Evolutionary conservation across 2,329 filamentous ascomycete species (phyloP), one percentile per base, ranked within the genome.

Genomic region (Sclerotinia glacialis): DNA sequence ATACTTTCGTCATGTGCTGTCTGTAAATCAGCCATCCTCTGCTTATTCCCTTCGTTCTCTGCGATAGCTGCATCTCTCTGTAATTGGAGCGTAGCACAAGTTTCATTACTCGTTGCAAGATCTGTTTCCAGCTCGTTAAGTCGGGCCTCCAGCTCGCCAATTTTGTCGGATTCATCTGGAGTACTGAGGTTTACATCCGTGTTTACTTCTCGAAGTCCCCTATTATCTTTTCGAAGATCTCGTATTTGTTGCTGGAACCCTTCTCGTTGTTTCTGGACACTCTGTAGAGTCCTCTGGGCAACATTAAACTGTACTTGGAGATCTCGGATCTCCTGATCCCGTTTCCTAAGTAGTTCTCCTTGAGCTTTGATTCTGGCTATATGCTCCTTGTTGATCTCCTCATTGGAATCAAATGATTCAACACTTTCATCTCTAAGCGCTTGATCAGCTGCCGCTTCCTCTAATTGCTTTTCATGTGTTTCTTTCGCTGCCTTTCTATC

Each of bases 41-140:
- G 28, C 23, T 37, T 7, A 5, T 5, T 49, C 49, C 6, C 28
- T 5, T 61, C 28, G 7, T 49, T 37, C 26, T 61, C 28, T 37
- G n/a, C n/a, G 34, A 61, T 61, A 21, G 58, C 58, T 37, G n/a
- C 21, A 40, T 61, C 44, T 26, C 58, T 61, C n/a, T 61, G 58
- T 40, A 49, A 6, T 49, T 50, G 58, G 11, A 61, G 58, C 3
- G 58, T 61, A 18, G 58, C 44, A 34, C 58, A 16, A 7, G 44
- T 49, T 49, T 50, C 44, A 23, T 61, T 31, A 40, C 8, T 11
- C 11, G 1, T 14, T 11, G n/a, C 58, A 26, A 61, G 21, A 21
- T 3, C 8, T 6, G 28, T 23, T 46, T 61, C 28, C 0, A 61
- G 16, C 2, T 61, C 44, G 1, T 8, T 5, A 26, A 61, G 11